A percentile compares a stretch with the other conserved stretches of the same genome.
Conservation (phyloP, 768 basidiomycete genomes). For the Termitomyces sp. region DNA sequence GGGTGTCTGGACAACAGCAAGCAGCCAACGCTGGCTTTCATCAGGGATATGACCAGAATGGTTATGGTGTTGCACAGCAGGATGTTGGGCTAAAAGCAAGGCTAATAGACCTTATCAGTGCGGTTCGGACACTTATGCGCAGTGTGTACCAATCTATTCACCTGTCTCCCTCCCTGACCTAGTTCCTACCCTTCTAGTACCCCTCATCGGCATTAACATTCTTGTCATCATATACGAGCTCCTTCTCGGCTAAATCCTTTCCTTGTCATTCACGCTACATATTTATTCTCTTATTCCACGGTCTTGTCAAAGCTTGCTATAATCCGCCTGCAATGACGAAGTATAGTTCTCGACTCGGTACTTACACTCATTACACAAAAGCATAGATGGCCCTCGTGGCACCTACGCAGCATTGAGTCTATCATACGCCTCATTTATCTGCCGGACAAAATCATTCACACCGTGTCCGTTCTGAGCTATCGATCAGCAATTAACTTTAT, state of each 20-base stretch:
- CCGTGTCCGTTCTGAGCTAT: constrained; percentile 64
- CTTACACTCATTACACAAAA: background rate
- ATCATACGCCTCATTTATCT: constrained; percentile 71
- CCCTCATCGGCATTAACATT: constrained; percentile 83
- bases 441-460: constrained; percentile 65
- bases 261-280: background rate
- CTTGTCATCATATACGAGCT: constrained; percentile 85
- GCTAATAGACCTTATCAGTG: constrained; percentile 88
- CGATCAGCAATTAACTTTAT: constrained; percentile 2
- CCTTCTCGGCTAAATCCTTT: constrained; percentile 42
- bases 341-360: background rate
- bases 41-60: constrained; percentile 62
- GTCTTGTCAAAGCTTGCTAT: constrained; percentile 1
- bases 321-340: constrained; percentile 5
- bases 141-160: constrained; percentile 55
- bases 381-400: background rate
- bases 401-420: constrained; percentile 40
- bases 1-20: constrained; percentile 62
- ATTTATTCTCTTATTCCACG: background rate
- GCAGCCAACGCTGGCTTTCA: constrained; percentile 51
- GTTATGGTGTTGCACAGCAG: constrained; percentile 45
- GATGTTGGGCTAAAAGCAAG: constrained; percentile 79
- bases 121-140: constrained; percentile 94
- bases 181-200: constrained; percentile 50
- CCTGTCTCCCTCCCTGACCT: constrained; percentile 2